Percentiles rank a stretch among this genome's conserved stretches.
Evolutionary conservation across 495 filamentous ascomycete species (phyloP).

Genomic region (Lasiosphaeria miniovina): DNA sequence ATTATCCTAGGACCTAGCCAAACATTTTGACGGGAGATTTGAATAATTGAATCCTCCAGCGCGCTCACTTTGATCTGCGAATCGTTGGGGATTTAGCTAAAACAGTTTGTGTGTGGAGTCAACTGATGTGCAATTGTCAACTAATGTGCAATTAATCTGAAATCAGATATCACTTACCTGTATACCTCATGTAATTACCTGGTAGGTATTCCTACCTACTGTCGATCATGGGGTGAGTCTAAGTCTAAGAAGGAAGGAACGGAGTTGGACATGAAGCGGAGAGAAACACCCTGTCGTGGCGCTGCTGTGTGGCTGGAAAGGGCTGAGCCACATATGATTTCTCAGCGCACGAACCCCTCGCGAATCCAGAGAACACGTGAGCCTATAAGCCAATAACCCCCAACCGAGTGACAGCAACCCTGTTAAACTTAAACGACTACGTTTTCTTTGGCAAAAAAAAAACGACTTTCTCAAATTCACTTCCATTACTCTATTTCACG

Average conservation of each 20-base stretch:
- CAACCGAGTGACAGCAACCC: neutral
- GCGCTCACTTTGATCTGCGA: too few relatives aligned
- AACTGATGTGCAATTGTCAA: too few relatives aligned
- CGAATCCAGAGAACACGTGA: neutral
- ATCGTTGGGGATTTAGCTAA: too few relatives aligned
- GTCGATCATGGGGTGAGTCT: neutral
- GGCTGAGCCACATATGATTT: neutral
- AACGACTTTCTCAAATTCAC: neutral
- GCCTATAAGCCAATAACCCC: neutral
- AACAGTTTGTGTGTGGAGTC: too few relatives aligned
- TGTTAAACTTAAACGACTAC: neutral
- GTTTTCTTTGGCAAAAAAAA: neutral
- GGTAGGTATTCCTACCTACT: too few relatives aligned
- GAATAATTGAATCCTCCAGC: too few relatives aligned
- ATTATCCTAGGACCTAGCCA: too few relatives aligned
- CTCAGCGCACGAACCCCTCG: neutral
- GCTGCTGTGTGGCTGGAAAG: neutral
- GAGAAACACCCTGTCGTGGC: neutral
- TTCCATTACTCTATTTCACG: neutral
- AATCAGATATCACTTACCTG: too few relatives aligned
- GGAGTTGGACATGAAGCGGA: neutral
- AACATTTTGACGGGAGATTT: too few relatives aligned
- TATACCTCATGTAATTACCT: too few relatives aligned
- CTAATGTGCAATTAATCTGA: too few relatives aligned
- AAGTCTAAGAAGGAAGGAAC: neutral